Base-by-base conservation (phyloP, 2,329 filamentous ascomycete genomes). In the Diplodia seriata region DNA sequence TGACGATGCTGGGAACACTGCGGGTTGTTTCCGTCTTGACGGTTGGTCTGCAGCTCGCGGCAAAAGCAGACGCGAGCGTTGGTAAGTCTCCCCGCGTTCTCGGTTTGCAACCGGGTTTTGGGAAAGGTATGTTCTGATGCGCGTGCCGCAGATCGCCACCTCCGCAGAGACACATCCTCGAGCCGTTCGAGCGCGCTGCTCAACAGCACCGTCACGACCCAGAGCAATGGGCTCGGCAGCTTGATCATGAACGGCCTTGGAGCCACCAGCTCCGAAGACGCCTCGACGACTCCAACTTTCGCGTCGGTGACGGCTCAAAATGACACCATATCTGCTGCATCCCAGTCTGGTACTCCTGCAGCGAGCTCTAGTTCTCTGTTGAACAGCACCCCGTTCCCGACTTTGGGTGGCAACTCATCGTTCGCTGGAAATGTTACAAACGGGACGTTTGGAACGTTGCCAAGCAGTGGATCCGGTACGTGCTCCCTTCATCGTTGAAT, bases 211-310 rank as follows among this genome's bases (percentile, higher is more conserved):
- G 26, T 26, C 12, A 38, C 59, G 11, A 53, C 47, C 36, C 18
- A 38, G 6, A 51, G 43, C 47, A 38, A 51, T 63, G 59, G 43
- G n/a, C 43, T 63, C 23, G 59, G 59, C 9, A n/a, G n/a, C 31
- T 51, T 63, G 59, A 63, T 63, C 12, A 7, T 63, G 59, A 49
- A 63, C 18, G 59, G 59, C 2, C 47, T 63, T 31, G 59, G 59
- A 26, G 59, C 59, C 11, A 49, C 57, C 9, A 51, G 59, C 31
- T 63, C 59, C 5, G n/a, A 23, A 11, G 26, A 38, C 5, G 26
- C 59, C 6, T 51, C 29, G 14, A 9, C 59, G 6, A 8, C 40
- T 12, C 38, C 59, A 11, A 11, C 29, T 12, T 51, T 29, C 59
- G 29, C 47, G 11, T 63, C 59, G 7, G 11, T 63, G 12, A 36